These are phyloP conservation scores for Glebionis coronaria DNA, from an alignment of 129 eudicot genomes.

Conservation along the genomic window DNA sequence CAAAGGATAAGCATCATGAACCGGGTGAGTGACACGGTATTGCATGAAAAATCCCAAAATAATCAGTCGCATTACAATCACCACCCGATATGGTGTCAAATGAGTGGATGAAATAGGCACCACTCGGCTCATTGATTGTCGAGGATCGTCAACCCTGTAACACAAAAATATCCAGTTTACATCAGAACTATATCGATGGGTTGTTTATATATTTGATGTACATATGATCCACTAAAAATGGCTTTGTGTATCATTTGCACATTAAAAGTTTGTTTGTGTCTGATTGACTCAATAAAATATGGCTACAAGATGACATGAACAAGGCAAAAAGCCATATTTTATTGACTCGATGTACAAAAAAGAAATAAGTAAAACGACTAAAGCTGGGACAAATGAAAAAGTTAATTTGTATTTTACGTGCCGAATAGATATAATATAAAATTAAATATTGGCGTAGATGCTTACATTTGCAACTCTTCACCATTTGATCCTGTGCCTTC, in stretches of 20 bases:
- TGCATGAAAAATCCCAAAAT: constrained; percentile 75
- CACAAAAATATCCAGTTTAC: constrained; percentile 2
- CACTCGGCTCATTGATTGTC: constrained; percentile 81
- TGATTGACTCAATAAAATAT: no score
- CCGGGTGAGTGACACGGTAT: constrained; percentile 80
- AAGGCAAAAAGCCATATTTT: no score
- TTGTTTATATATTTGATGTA: no score
- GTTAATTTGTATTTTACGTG: constrained; percentile 1
- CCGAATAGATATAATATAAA: not conserved
- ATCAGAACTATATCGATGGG: not conserved
- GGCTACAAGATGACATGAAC: no score
- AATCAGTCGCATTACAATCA: constrained; percentile 65
- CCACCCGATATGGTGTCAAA: constrained; percentile 69
- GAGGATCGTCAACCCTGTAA: constrained; percentile 76
- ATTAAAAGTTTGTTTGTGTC: no score
- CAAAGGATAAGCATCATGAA: constrained; percentile 77
- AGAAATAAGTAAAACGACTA: no score
- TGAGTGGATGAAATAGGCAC: constrained; percentile 71
- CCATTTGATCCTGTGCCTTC: constrained; percentile 83
- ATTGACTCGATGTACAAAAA: no score
- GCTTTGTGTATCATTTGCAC: no score
- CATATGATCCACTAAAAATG: no score
- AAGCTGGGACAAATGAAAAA: not conserved
- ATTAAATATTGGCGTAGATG: not conserved
- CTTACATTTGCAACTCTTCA: constrained; percentile 75